Evolutionary conservation across 106 monocot genomes (phyloP).

Genomic region (Apostasia shenzhenica): DNA sequence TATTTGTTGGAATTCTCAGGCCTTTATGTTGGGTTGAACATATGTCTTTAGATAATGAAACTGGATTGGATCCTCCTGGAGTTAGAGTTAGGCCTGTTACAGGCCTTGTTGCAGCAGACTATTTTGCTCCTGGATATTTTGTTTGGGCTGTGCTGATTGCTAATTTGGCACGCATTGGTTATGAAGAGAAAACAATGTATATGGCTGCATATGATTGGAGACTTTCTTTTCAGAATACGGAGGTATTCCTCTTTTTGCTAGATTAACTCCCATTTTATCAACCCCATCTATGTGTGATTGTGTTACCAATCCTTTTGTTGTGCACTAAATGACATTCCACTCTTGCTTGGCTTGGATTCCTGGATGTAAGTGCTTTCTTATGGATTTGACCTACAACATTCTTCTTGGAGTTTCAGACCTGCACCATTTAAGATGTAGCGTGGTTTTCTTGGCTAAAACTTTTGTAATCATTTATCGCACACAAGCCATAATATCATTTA

Average conservation of each 20-base stretch:
- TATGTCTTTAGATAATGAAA: constrained; percentile 99
- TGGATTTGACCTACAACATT: neutral
- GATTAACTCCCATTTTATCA: neutral
- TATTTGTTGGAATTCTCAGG: constrained; percentile 28
- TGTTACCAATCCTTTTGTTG: neutral
- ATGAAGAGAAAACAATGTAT: constrained; percentile 99
- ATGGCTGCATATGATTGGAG: constrained; percentile 99
- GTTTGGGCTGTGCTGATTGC: constrained; percentile 99
- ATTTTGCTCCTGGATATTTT: constrained; percentile 98
- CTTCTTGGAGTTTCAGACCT: neutral
- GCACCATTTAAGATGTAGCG: neutral
- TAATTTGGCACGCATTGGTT: constrained; percentile 95
- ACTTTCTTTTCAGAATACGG: constrained; percentile 98
- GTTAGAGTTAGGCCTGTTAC: constrained; percentile 86
- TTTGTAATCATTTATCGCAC: too few species aligned
- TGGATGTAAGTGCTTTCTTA: too few species aligned
- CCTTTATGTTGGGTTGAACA: constrained; percentile 99
- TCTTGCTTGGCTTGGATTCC: neutral
- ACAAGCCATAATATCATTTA: too few species aligned
- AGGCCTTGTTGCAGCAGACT: constrained; percentile 98
- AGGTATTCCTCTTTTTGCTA: constrained; percentile 32
- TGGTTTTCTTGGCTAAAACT: neutral
- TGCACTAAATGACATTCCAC: neutral
- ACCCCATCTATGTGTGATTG: neutral
- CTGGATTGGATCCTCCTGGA: constrained; percentile 87